A percentile compares a stretch with the other conserved stretches of the same genome.
These are phyloP conservation scores for Plasmodium sp. DNA, from an alignment of 169 alveolate species.

Conservation along the genomic window DNA sequence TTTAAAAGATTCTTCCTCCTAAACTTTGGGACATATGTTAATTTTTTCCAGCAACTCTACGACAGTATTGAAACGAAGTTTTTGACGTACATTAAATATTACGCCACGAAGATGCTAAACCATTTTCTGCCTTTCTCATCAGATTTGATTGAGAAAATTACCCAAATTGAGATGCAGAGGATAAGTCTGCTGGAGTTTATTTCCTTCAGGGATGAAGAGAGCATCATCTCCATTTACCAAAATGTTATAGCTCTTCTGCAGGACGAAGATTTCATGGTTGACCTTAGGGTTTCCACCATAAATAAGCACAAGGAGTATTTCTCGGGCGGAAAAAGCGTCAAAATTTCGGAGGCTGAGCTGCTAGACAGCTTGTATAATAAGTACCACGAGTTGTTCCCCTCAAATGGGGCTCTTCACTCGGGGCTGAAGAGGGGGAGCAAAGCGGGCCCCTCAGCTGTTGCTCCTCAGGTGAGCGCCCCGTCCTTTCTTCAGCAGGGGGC, in stretches of 20 bases:
- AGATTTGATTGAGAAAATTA: constrained; percentile 8
- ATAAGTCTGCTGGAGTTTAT: constrained; percentile 29
- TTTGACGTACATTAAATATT: constrained; percentile 41
- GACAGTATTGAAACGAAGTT: constrained; percentile 51
- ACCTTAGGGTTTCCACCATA: neutral
- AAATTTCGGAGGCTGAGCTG: neutral
- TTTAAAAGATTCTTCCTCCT: constrained; percentile 46
- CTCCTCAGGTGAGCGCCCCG: neutral
- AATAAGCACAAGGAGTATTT: constrained; percentile 9
- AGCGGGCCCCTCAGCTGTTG: neutral
- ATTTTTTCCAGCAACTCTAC: constrained; percentile 60
- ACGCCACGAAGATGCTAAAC: constrained; percentile 33
- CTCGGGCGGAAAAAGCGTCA: neutral
- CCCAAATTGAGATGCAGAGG: constrained; percentile 21
- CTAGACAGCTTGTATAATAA: constrained; percentile 20
- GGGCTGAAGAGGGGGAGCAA: neutral
- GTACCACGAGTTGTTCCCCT: neutral
- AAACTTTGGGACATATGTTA: constrained; percentile 56
- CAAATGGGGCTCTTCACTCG: neutral
- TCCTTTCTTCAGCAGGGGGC: neutral
- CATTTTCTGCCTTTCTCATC: constrained; percentile 33
- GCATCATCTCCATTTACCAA: neutral
- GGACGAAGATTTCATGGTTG: constrained; percentile 38
- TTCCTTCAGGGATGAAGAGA: constrained; percentile 50
- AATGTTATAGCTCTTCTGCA: constrained; percentile 37